phyloP scores from a whole-genome alignment of 768 basidiomycete genomes.

The Psilocybe sp. region DNA sequence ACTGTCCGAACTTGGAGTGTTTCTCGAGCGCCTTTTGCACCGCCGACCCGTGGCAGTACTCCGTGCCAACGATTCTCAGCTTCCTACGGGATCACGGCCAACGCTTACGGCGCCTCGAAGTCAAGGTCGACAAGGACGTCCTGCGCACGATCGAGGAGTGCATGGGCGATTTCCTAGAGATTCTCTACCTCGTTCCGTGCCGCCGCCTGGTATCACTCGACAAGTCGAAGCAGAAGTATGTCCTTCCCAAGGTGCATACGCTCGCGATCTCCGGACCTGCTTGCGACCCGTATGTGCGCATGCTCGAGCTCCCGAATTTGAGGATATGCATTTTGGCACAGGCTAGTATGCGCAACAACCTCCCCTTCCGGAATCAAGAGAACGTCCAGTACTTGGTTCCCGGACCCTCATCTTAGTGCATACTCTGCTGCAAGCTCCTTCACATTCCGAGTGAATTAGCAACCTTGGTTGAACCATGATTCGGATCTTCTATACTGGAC shows the following conservation, averaged over 20 bases:
- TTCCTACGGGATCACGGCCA: conserved; percentile 5
- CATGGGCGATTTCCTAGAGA: conserved; percentile 14
- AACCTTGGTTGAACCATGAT: no score
- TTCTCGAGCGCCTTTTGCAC: conserved; percentile 22
- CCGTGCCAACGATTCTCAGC: conserved; percentile 2
- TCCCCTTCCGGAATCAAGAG: background rate
- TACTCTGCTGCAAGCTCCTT: no score
- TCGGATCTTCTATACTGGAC: no score
- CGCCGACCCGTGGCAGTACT: conserved; percentile 10
- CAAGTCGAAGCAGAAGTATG: background rate
- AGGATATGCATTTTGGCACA: conserved; percentile 10
- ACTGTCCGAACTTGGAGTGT: conserved; percentile 20
- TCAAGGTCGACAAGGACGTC: conserved; percentile 10
- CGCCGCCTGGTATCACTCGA: background rate
- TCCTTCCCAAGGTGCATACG: conserved; percentile 15
- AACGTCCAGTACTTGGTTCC: no score
- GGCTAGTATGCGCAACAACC: background rate
- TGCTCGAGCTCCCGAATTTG: conserved; percentile 7
- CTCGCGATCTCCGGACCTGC: conserved; percentile 5
- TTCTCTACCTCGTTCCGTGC: conserved; percentile 21
- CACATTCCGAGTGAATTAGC: no score
- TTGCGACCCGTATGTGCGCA: background rate
- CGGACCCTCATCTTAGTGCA: no score
- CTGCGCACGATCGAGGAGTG: conserved; percentile 7
- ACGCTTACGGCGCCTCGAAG: conserved; percentile 20